Percentiles rank a stretch among this genome's conserved stretches.
These are phyloP conservation scores for Pseudopyrenochaeta lycopersici DNA, from an alignment of 2,329 filamentous ascomycete species.

Conservation along the genomic window DNA sequence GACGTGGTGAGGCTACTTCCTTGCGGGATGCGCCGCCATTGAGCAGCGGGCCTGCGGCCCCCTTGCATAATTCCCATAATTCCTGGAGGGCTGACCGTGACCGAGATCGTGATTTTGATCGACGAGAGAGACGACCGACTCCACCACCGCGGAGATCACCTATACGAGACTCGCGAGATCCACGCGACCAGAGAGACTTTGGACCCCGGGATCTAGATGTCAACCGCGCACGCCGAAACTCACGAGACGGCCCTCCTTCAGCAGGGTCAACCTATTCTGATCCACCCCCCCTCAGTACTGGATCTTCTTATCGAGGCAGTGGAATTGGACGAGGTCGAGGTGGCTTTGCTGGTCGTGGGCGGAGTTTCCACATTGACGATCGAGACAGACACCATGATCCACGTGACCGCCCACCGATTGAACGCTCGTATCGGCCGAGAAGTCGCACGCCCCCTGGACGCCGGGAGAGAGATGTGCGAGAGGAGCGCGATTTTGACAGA, in stretches of 20 bases:
- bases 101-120: slow-evolving; percentile 61
- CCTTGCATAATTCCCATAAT: slow-evolving; percentile 55
- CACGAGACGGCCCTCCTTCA: slow-evolving; percentile 76
- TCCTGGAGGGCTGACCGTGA: slow-evolving; percentile 61
- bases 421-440: slow-evolving; percentile 65
- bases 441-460: slow-evolving; percentile 69
- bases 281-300: slow-evolving; percentile 63
- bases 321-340: slow-evolving; percentile 62
- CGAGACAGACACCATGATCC: slow-evolving; percentile 60
- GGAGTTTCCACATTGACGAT: slow-evolving; percentile 57
- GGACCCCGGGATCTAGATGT: slow-evolving; percentile 71
- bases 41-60: slow-evolving; percentile 32
- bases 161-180: slow-evolving; percentile 63
- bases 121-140: slow-evolving; percentile 68
- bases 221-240: slow-evolving; percentile 72
- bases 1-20: slow-evolving; percentile 68
- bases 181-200: slow-evolving; percentile 69
- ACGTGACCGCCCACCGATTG: slow-evolving; percentile 39
- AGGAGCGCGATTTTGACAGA: slow-evolving; percentile 51
- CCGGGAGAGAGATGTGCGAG: slow-evolving; percentile 59
- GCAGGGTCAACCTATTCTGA: slow-evolving; percentile 77
- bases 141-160: slow-evolving; percentile 71
- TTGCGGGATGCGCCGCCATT: slow-evolving; percentile 66
- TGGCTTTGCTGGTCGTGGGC: slow-evolving; percentile 55
- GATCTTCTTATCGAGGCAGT: slow-evolving; percentile 62